Conservation (phyloP, 1,284 basidiomycete genomes). For the Papiliotrema fonsecae region DNA sequence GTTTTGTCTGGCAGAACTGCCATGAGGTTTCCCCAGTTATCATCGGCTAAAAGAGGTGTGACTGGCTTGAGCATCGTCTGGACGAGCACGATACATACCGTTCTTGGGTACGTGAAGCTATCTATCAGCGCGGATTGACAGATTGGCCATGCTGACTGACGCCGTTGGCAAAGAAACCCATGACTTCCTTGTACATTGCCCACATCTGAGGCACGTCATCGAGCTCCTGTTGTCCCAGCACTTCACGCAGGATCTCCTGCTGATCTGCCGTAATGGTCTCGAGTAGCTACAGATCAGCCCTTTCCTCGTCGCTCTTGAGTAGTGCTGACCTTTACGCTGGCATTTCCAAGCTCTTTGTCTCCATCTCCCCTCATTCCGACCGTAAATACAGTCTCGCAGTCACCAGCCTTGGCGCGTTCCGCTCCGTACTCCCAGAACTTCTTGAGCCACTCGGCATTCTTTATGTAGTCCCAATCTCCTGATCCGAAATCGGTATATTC, state of each 20-base stretch:
- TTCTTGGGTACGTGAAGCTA: conserved; percentile 44
- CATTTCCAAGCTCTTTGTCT: conserved; percentile 25
- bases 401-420: conserved; percentile 25
- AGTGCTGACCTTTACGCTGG: conserved; percentile 26
- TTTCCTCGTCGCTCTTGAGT: conserved; percentile 1
- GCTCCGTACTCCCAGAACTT: conserved; percentile 35
- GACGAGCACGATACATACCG: too few species aligned
- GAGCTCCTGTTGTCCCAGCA: conserved; percentile 54
- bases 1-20: conserved; percentile 51
- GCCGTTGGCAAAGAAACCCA: conserved; percentile 62
- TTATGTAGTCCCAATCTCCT: conserved; percentile 25
- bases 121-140: not conserved
- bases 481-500: conserved; percentile 19
- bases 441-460: conserved; percentile 17
- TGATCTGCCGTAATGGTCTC: conserved; percentile 57
- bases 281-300: not conserved
- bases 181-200: conserved; percentile 57
- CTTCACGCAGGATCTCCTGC: conserved; percentile 55
- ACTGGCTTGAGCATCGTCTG: too few species aligned
- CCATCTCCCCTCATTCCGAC: conserved; percentile 41
- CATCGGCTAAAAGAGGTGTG: conserved; percentile 28
- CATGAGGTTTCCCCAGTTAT: conserved; percentile 44
- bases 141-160: conserved; percentile 45
- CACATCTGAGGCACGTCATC: conserved; percentile 57
- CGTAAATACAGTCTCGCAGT: conserved; percentile 27